Percentiles rank a stretch among this genome's conserved stretches.
Conservation (phyloP, 129 eudicot species). For the Mikania micrantha region DNA sequence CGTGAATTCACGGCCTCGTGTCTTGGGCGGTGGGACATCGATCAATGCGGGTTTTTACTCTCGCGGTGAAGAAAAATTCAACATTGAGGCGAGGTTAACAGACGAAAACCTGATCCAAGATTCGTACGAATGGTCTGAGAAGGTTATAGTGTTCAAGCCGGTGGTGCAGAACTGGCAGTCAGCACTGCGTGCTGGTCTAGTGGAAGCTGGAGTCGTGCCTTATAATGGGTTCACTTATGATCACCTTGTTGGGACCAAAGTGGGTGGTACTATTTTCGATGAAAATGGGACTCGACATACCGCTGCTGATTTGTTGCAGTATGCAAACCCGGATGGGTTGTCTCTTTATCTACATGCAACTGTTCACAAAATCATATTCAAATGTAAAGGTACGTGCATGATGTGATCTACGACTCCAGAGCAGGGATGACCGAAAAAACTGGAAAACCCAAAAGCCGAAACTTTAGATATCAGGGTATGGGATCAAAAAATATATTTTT, state of each 20-base stretch:
- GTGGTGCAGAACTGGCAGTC: slow-evolving; percentile 1
- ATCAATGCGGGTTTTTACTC: slow-evolving; percentile 85
- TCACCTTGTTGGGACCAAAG: slow-evolving; percentile 11
- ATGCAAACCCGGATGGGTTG: neutral
- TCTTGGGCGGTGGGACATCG: slow-evolving; percentile 48
- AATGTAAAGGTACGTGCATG: neutral
- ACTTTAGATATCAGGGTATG: no score
- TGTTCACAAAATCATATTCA: slow-evolving; percentile 1
- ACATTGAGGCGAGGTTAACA: neutral
- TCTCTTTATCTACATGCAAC: slow-evolving; percentile 2
- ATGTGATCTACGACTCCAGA: no score
- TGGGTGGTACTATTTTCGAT: slow-evolving; percentile 16
- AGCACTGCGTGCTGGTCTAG: neutral
- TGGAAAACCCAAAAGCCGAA: no score
- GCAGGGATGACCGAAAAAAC: no score
- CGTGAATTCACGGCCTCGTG: slow-evolving; percentile 27
- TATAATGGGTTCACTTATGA: slow-evolving; percentile 7
- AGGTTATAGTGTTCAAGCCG: slow-evolving; percentile 9
- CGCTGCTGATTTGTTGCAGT: slow-evolving; percentile 4
- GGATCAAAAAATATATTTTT: no score
- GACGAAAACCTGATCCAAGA: neutral
- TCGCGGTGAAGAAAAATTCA: slow-evolving; percentile 20
- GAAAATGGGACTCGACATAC: neutral
- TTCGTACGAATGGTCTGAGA: slow-evolving; percentile 1
- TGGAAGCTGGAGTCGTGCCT: slow-evolving; percentile 7